Evolutionary conservation across 352 stramenopile genomes (phyloP), one percentile per base, ranked within the genome.

Genomic region (Plasmopara muralis): DNA sequence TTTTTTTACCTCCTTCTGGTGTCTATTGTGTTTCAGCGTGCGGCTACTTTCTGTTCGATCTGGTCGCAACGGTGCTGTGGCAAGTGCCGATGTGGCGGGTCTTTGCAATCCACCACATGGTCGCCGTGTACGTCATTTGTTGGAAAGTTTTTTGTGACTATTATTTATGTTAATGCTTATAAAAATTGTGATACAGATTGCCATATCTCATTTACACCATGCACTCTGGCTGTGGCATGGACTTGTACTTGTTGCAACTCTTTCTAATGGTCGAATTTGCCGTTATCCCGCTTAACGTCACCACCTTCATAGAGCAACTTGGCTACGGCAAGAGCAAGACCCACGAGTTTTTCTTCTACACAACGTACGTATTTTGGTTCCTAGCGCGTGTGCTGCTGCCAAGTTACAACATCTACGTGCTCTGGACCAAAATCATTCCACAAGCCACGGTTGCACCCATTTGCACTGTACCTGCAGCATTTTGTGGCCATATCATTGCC

Each of bases 171-270:
- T 34, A 8, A 14, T 41, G 2, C 5, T 44, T 16, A 14, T 59
- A 15, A 20, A 41, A 9, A 18, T 8, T 6, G 6, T 41, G 12
- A 15, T 55, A 8, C 50, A 93, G 83, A 16, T 59, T 87, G 52
- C 83, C 83, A 28, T 93, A 90, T 56, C 29, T 88, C 47, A 86
- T 93, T 71, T 90, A 78, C 62, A 91, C 85, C 29, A 85, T 90
- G 64, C 67, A 85, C 59, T 29, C 74, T 0, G 78, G 77, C 43
- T 93, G 83, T 49, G 68, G 62, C 13, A 79, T 88, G 62, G 77
- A 90, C 50, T 56, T 86, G 54, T 93, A 89, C 58, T 58, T 90
- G 50, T 63, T 93, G 44, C 82, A 76, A 57, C 64, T 90, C 34
- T 93, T 89, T 47, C 57, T 93, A 53, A 72, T 93, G 45, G 83